Evolutionary conservation across 805 yeast genomes (phyloP).

Genomic region (Saccharomycopsis fodiens): DNA sequence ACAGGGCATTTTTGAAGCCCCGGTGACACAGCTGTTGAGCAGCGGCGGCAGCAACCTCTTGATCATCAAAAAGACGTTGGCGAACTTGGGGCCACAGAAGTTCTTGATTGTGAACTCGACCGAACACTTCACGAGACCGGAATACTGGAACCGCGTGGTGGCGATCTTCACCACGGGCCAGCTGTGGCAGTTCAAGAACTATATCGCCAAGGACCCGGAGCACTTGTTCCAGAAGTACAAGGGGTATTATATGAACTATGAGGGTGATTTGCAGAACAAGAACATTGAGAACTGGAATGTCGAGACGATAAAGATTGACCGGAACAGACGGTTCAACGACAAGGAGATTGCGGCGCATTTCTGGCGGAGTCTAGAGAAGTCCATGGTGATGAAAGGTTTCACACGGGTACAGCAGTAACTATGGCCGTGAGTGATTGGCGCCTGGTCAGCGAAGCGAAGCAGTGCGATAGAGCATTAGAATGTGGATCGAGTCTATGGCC

Average conservation of each 20-base stretch:
- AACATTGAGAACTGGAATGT: conserved; percentile 86
- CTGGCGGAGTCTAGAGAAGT: conserved; percentile 78
- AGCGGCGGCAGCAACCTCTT: conserved; percentile 32
- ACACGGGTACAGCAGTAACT: too few species aligned
- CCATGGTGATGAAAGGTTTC: conserved; percentile 60
- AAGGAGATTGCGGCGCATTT: conserved; percentile 76
- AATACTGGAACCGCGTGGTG: conserved; percentile 95
- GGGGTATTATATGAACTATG: conserved; percentile 72
- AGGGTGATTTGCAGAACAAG: conserved; percentile 73
- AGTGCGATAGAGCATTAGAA: too few species aligned
- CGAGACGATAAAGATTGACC: conserved; percentile 66
- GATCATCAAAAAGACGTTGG: conserved; percentile 48
- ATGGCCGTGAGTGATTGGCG: too few species aligned
- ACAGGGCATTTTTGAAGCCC: conserved; percentile 58
- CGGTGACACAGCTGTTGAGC: conserved; percentile 31
- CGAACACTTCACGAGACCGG: conserved; percentile 83
- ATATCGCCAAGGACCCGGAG: conserved; percentile 77
- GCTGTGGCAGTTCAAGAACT: conserved; percentile 89
- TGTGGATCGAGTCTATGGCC: too few species aligned
- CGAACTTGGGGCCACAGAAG: conserved; percentile 49
- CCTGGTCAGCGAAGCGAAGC: too few species aligned
- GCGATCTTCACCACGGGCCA: conserved; percentile 97
- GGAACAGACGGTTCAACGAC: conserved; percentile 79
- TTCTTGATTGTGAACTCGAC: conserved; percentile 84
- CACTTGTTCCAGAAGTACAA: conserved; percentile 72